These are phyloP conservation scores for Ustilago tritici DNA, from an alignment of 1,284 basidiomycete species.

Conservation along the genomic window DNA sequence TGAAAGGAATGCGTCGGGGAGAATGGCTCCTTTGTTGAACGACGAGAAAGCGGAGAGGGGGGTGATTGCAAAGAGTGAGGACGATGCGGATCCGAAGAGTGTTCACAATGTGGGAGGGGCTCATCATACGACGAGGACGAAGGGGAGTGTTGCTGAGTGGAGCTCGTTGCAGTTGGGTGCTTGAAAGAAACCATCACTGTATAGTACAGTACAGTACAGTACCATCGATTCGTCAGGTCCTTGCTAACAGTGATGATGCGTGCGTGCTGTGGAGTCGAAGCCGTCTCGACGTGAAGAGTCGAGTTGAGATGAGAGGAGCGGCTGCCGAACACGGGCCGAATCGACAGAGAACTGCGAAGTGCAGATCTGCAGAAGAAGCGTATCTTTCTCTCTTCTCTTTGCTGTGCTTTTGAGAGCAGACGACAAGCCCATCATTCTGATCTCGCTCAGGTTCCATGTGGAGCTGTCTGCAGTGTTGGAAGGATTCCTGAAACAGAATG, in stretches of 20 bases:
- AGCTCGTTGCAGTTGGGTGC: conserved; percentile 54
- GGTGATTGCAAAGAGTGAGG: conserved; percentile 28
- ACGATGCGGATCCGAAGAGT: conserved; percentile 20
- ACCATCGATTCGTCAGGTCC: too few species aligned
- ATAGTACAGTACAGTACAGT: too few species aligned
- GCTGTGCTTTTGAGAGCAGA: too few species aligned
- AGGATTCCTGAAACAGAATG: conserved; percentile 25
- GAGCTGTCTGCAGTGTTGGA: conserved; percentile 11
- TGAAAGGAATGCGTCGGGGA: conserved; percentile 37
- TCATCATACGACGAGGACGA: conserved; percentile 38
- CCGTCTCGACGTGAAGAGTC: neutral
- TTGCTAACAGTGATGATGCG: neutral
- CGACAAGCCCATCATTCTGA: too few species aligned
- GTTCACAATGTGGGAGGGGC: conserved; percentile 22
- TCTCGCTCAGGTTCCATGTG: too few species aligned
- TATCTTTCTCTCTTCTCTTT: neutral
- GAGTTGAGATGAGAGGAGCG: neutral
- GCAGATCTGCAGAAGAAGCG: conserved; percentile 4
- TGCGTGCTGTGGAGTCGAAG: neutral
- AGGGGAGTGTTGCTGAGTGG: conserved; percentile 61
- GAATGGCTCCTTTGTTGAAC: conserved; percentile 50
- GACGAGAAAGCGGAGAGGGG: conserved; percentile 29
- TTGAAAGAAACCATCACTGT: conserved; percentile 13
- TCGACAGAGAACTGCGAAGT: neutral
- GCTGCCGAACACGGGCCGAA: neutral